These are phyloP conservation scores for Anethum foeniculum DNA, from an alignment of 140 eudicot species.

Conservation along the genomic window DNA sequence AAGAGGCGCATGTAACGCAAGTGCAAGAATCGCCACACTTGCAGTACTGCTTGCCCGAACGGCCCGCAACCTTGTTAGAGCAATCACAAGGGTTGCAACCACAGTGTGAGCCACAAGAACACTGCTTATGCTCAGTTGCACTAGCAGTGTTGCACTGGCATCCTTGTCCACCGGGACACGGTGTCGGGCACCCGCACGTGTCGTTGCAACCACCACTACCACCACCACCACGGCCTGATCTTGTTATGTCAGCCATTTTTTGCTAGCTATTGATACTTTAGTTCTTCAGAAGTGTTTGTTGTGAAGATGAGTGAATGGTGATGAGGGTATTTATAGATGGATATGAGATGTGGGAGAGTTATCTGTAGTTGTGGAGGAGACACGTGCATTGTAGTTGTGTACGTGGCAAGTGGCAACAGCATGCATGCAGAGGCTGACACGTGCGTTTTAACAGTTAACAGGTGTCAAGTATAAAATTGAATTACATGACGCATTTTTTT, in stretches of 20 bases:
- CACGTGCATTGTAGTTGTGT: neutral
- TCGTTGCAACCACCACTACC: neutral
- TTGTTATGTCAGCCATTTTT: neutral
- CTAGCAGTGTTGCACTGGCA: neutral
- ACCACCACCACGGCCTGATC: neutral
- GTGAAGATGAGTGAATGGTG: neutral
- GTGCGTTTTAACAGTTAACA: neutral
- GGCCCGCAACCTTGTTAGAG: neutral
- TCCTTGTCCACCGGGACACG: neutral
- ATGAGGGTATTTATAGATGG: neutral
- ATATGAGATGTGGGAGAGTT: neutral
- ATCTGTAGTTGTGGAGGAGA: neutral
- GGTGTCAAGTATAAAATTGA: neutral
- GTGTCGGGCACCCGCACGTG: neutral
- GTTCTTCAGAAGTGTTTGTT: neutral
- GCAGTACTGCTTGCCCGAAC: neutral
- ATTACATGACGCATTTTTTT: no score
- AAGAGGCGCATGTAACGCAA: neutral
- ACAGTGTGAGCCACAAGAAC: constrained; percentile 1
- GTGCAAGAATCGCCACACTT: neutral
- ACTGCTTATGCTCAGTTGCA: neutral
- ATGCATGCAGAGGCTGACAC: neutral
- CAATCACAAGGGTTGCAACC: neutral
- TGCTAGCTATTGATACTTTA: neutral
- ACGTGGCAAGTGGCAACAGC: constrained; percentile 1